Evolutionary conservation across 2,329 filamentous ascomycete species (phyloP).

Genomic region (Aspergillus latus): DNA sequence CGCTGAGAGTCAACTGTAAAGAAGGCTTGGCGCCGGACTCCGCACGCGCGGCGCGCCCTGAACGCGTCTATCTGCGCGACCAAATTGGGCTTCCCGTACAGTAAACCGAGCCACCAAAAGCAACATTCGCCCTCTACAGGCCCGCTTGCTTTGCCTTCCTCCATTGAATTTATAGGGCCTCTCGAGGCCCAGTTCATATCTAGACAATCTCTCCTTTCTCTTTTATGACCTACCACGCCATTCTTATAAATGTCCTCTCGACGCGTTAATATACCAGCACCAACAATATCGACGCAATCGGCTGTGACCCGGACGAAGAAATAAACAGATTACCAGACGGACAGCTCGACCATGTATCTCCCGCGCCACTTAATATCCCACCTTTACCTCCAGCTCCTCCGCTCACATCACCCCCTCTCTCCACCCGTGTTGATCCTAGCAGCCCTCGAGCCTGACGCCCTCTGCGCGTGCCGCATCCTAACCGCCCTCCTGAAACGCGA

Average conservation of each 20-base stretch:
- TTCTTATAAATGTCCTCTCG: constrained; percentile 13
- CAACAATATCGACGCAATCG: background rate
- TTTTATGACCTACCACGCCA: background rate
- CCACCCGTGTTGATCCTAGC: constrained; percentile 89
- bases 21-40: constrained; percentile 21
- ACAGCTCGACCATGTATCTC: constrained; percentile 74
- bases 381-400: constrained; percentile 85
- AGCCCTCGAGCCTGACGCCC: constrained; percentile 88
- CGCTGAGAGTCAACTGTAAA: background rate
- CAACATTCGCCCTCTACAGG: background rate
- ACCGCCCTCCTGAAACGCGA: constrained; percentile 93
- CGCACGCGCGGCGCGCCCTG: constrained; percentile 21
- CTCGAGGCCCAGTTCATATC: constrained; percentile 5
- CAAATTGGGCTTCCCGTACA: constrained; percentile 6
- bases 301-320: background rate
- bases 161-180: constrained; percentile 19
- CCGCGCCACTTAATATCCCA: constrained; percentile 85
- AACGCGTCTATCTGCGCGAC: constrained; percentile 24
- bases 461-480: constrained; percentile 93
- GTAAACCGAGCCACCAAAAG: constrained; percentile 2
- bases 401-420: constrained; percentile 82
- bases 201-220: constrained; percentile 1
- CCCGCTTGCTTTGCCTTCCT: constrained; percentile 1
- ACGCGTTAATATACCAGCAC: constrained; percentile 3
- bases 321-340: background rate